Evolutionary conservation across 176 grass and related monocot species (phyloP).

Genomic region (Triticum monococcum): DNA sequence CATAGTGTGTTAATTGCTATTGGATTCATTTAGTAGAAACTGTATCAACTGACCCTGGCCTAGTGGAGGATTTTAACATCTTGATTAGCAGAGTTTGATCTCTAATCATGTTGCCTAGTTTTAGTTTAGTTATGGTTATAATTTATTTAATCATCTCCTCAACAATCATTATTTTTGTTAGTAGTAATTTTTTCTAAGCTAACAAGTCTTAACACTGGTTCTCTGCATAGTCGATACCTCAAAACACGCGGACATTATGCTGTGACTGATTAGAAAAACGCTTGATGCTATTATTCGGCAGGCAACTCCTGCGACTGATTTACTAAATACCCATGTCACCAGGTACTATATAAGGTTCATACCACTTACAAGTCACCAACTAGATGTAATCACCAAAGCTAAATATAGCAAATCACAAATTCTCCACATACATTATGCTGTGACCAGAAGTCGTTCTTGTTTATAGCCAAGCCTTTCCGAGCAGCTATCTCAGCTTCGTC

Average conservation of each 20-base stretch:
- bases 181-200: neutral
- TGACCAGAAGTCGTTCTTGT: slow-evolving; percentile 67
- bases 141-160: neutral
- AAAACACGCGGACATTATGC: neutral
- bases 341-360: neutral
- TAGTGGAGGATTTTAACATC: neutral
- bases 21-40: neutral
- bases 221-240: neutral
- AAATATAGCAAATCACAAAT: neutral
- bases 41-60: neutral
- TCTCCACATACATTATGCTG: slow-evolving; percentile 61
- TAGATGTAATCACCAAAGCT: neutral
- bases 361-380: neutral
- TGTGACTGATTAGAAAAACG: neutral
- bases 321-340: neutral
- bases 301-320: neutral
- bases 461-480: slow-evolving; percentile 66
- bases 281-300: neutral
- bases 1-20: neutral
- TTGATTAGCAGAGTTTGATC: neutral
- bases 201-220: neutral
- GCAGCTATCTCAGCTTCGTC: slow-evolving; percentile 63
- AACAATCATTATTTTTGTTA: neutral
- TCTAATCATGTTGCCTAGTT: neutral
- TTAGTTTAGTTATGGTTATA: neutral